A percentile compares a stretch with the other conserved stretches of the same genome.
phyloP scores from a whole-genome alignment of 2,329 filamentous ascomycete genomes.

The Colletotrichum limetticola region DNA sequence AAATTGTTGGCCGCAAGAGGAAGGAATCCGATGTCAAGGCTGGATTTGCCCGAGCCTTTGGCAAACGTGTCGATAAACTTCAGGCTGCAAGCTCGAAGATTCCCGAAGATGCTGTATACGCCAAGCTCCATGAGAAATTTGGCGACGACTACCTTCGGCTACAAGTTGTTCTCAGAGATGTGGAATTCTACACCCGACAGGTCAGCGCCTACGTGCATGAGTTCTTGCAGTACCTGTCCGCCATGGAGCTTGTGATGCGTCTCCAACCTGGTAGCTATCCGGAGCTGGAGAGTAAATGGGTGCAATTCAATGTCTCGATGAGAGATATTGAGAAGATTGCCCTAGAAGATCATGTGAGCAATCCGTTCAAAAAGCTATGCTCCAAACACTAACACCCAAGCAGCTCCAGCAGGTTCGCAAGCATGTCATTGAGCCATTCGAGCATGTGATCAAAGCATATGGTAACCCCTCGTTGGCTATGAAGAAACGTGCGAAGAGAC shows the following conservation, averaged over 20 bases:
- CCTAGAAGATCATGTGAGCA: slow-evolving; percentile 83
- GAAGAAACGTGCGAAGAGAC: slow-evolving; percentile 93
- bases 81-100: slow-evolving; percentile 70
- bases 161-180: slow-evolving; percentile 91
- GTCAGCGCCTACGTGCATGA: slow-evolving; percentile 82
- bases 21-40: slow-evolving; percentile 89
- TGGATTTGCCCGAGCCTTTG: slow-evolving; percentile 90
- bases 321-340: slow-evolving; percentile 86
- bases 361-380: neutral
- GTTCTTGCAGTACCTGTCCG: slow-evolving; percentile 82
- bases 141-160: slow-evolving; percentile 92
- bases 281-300: slow-evolving; percentile 94
- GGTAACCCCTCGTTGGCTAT: slow-evolving; percentile 88
- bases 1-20: slow-evolving; percentile 85
- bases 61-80: slow-evolving; percentile 87
- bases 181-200: slow-evolving; percentile 91
- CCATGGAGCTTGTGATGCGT: slow-evolving; percentile 85
- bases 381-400: neutral
- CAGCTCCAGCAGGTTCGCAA: slow-evolving; percentile 76
- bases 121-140: slow-evolving; percentile 85
- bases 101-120: slow-evolving; percentile 84
- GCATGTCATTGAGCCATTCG: slow-evolving; percentile 86
- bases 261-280: slow-evolving; percentile 77
- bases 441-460: slow-evolving; percentile 81
- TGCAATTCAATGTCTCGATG: slow-evolving; percentile 87